phyloP scores from a whole-genome alignment of 129 eudicot genomes.

The Sambucus nigra region DNA sequence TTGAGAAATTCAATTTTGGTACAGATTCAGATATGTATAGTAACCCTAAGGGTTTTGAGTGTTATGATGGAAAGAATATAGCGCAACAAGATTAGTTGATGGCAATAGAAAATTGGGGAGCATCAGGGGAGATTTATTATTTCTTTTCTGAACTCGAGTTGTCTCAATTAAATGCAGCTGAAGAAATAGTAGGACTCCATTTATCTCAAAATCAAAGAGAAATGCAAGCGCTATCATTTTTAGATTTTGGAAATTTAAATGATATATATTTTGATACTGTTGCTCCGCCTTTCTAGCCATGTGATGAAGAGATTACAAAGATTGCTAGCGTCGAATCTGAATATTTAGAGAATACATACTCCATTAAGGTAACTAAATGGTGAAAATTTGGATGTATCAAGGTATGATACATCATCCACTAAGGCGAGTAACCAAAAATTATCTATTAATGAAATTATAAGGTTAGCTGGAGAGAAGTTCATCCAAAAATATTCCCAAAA shows the following conservation, averaged over 20 bases:
- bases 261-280: conserved; percentile 15
- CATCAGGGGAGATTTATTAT: background rate
- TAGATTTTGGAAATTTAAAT: conserved; percentile 11
- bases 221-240: conserved; percentile 9
- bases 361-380: background rate
- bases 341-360: conserved; percentile 6
- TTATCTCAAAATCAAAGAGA: conserved; percentile 9
- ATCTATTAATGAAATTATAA: conserved; percentile 34
- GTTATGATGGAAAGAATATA: conserved; percentile 4
- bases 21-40: background rate
- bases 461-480: conserved; percentile 45
- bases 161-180: background rate
- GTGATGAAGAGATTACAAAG: conserved; percentile 26
- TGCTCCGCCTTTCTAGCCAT: conserved; percentile 21
- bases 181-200: background rate
- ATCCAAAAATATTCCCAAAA: conserved; percentile 29
- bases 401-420: background rate
- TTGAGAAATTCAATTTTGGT: conserved; percentile 11
- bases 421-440: background rate
- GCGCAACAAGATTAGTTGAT: conserved; percentile 10
- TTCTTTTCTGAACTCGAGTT: background rate
- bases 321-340: conserved; percentile 18
- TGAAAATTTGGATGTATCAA: background rate
- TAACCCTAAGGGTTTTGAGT: conserved; percentile 11
- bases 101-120: conserved; percentile 15